Percentiles rank a stretch among this genome's conserved stretches.
Conservation (phyloP, 1,139 yeast genomes). For the Lodderomyces metapsilosis region DNA sequence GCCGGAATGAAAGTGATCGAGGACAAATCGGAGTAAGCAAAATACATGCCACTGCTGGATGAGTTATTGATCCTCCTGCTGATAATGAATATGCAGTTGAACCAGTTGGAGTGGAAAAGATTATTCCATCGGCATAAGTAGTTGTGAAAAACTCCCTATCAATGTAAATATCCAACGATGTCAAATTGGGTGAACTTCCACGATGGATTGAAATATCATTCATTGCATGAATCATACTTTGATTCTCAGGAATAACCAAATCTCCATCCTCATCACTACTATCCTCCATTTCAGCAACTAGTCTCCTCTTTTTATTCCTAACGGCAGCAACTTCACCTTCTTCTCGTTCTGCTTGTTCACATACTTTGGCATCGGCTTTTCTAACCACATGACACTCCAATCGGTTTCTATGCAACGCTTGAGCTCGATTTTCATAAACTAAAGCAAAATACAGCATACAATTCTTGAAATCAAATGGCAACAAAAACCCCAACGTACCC, state of each 20-base stretch:
- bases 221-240: conserved; percentile 67
- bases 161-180: conserved; percentile 75
- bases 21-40: conserved; percentile 89
- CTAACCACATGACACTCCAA: conserved; percentile 72
- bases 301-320: conserved; percentile 3
- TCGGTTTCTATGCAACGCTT: conserved; percentile 73
- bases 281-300: neutral
- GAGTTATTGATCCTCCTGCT: conserved; percentile 90
- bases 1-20: conserved; percentile 82
- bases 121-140: conserved; percentile 89
- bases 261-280: conserved; percentile 3
- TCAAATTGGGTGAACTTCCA: conserved; percentile 84
- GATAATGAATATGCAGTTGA: conserved; percentile 90
- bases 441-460: conserved; percentile 59
- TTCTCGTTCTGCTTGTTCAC: conserved; percentile 4
- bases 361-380: conserved; percentile 15
- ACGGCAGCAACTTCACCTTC: conserved; percentile 2
- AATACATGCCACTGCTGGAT: conserved; percentile 82
- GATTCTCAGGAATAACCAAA: conserved; percentile 4
- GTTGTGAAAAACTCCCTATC: conserved; percentile 83
- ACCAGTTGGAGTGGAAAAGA: conserved; percentile 88
- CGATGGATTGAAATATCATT: conserved; percentile 87
- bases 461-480: conserved; percentile 78
- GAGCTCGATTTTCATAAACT: conserved; percentile 67
- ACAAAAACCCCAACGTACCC: conserved; percentile 87